Evolutionary conservation across 352 stramenopile genomes (phyloP).

Genomic region (Globisporangium canariense): DNA sequence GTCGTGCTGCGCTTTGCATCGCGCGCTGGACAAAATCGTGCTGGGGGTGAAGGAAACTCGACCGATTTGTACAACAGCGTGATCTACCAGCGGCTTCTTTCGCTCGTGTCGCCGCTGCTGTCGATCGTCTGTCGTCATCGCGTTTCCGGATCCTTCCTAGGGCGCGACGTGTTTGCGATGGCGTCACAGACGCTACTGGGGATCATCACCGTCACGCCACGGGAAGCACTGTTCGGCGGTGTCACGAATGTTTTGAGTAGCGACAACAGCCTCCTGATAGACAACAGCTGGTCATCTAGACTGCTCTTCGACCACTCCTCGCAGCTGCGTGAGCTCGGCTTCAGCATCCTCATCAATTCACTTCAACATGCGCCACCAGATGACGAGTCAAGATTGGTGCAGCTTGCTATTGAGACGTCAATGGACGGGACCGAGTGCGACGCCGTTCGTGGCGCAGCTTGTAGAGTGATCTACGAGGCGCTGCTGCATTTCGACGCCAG

Average conservation of each 20-base stretch:
- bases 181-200: slow-evolving; percentile 39
- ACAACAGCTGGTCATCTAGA: slow-evolving; percentile 46
- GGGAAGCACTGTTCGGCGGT: slow-evolving; percentile 18
- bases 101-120: slow-evolving; percentile 41
- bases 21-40: neutral
- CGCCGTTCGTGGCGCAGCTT: slow-evolving; percentile 45
- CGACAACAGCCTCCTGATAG: slow-evolving; percentile 32
- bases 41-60: neutral
- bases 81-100: slow-evolving; percentile 36
- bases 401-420: slow-evolving; percentile 49
- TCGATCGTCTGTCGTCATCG: slow-evolving; percentile 48
- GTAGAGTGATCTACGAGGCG: slow-evolving; percentile 25
- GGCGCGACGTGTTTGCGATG: slow-evolving; percentile 34
- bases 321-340: slow-evolving; percentile 46
- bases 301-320: slow-evolving; percentile 60
- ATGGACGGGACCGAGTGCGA: slow-evolving; percentile 50
- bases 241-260: slow-evolving; percentile 27
- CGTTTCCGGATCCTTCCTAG: slow-evolving; percentile 48
- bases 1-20: slow-evolving; percentile 34
- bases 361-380: neutral
- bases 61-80: slow-evolving; percentile 14
- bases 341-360: slow-evolving; percentile 21
- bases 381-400: slow-evolving; percentile 19
- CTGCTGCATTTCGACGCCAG: slow-evolving; percentile 24
- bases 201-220: slow-evolving; percentile 26